Evolutionary conservation across 768 basidiomycete species (phyloP), one percentile per base, ranked within the genome.

Genomic region (Mycena metata): DNA sequence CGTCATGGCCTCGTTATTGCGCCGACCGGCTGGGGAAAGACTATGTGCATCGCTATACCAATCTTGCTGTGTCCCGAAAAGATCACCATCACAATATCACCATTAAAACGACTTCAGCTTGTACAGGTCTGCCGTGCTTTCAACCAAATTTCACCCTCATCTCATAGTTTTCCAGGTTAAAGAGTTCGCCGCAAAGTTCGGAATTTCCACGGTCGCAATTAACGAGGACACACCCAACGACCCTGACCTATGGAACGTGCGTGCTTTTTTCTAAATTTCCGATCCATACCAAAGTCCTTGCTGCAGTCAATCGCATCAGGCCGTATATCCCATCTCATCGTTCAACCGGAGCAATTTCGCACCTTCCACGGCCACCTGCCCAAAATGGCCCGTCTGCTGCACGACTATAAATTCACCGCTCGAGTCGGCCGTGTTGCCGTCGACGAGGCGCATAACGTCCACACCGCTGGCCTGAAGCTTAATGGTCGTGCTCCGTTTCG

Each of bases 161-260:
- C 17, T 30, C 3, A 11, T 26, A 5, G n/a, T 15, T 52, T 0
- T 7, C 15, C 5, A 64, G 63, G 63, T 57, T 11, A n/a, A 16
- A 0, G 55, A 64, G 5, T 64, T 64, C 13, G 8, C 47, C 0
- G 9, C 5, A 0, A 64, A 64, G 13, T 57, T 47, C n/a, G 46
- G 63, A 0, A 64, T 64, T n/a, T 2, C n/a, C 0, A 64, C 63
- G 1, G 36, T 64, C 2, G 63, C 33, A 7, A 24, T 56, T 3
- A 64, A 64, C 21, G 63, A 64, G 24, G 63, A 64, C 24, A 64
- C 63, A 0, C 54, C 55, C 2, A 56, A 64, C 50, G 56, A 21
- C 2, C 63, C 54, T 0, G 36, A 17, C 0, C 13, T 64, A 7
- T 57, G 46, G 55, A 16, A 9, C 41, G 61, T 63, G 33, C 26